Evolutionary conservation across 2,329 filamentous ascomycete genomes (phyloP).

Genomic region (Colletotrichum sublineola): DNA sequence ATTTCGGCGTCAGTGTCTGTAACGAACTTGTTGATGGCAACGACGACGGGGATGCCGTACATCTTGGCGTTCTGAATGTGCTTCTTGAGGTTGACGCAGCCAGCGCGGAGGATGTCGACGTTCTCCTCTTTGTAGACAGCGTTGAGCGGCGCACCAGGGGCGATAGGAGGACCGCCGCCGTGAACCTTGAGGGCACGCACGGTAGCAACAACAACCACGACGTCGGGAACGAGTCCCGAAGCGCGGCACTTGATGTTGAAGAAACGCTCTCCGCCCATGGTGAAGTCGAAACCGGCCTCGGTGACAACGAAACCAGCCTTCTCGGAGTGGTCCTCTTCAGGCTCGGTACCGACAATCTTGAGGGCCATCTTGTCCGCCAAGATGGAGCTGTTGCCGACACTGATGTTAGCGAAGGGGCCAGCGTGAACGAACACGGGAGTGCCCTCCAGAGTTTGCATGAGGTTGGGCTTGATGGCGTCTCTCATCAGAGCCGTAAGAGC

Average conservation of each 20-base stretch:
- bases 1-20: slow-evolving; percentile 96
- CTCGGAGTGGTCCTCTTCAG: slow-evolving; percentile 84
- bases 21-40: slow-evolving; percentile 96
- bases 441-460: slow-evolving; percentile 98
- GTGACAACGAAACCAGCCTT: slow-evolving; percentile 96
- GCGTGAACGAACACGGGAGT: slow-evolving; percentile 98
- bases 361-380: slow-evolving; percentile 95
- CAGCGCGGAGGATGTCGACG: slow-evolving; percentile 87
- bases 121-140: slow-evolving; percentile 95
- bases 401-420: slow-evolving; percentile 98
- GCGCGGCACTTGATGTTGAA: slow-evolving; percentile 99
- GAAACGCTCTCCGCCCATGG: slow-evolving; percentile 99
- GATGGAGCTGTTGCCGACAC: slow-evolving; percentile 95
- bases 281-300: slow-evolving; percentile 98
- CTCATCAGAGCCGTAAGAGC: slow-evolving; percentile 95
- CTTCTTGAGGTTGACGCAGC: slow-evolving; percentile 95
- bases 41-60: slow-evolving; percentile 93
- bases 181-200: slow-evolving; percentile 97
- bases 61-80: slow-evolving; percentile 91
- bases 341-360: slow-evolving; percentile 94
- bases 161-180: slow-evolving; percentile 93
- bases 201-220: slow-evolving; percentile 94
- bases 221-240: slow-evolving; percentile 91
- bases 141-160: slow-evolving; percentile 85
- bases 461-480: slow-evolving; percentile 98